Evolutionary conservation across 768 basidiomycete species (phyloP).

Genomic region (Leucocoprinus birnbaumii): DNA sequence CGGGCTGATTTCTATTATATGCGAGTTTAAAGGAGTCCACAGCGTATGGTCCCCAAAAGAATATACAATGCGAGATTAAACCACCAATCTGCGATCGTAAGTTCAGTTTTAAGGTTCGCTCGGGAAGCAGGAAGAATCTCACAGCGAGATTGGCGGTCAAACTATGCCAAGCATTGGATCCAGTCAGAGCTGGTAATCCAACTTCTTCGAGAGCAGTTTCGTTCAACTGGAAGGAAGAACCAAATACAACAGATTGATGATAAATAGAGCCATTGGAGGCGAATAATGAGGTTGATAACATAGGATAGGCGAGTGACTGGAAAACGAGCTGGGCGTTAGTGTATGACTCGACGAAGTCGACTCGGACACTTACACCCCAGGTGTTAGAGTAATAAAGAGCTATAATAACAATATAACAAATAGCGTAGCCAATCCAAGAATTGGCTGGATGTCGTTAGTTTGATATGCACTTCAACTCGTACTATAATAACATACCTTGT

Average conservation of each 20-base stretch:
- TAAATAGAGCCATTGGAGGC: slow-evolving; percentile 52
- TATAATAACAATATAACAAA: slow-evolving; percentile 53
- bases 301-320: slow-evolving; percentile 51
- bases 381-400: slow-evolving; percentile 61
- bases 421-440: slow-evolving; percentile 49
- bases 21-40: slow-evolving; percentile 48
- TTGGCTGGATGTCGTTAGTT: slow-evolving; percentile 32
- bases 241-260: slow-evolving; percentile 52
- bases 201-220: slow-evolving; percentile 48
- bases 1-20: slow-evolving; percentile 41
- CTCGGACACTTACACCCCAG: slow-evolving; percentile 44
- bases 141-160: slow-evolving; percentile 47
- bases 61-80: slow-evolving; percentile 49
- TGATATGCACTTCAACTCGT: not conserved
- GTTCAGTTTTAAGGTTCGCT: not conserved
- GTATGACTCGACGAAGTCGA: not conserved
- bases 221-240: slow-evolving; percentile 47
- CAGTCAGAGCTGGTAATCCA: slow-evolving; percentile 46
- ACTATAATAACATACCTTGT: slow-evolving; percentile 38
- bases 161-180: slow-evolving; percentile 52
- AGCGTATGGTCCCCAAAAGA: slow-evolving; percentile 58
- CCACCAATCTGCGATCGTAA: slow-evolving; percentile 46
- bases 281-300: slow-evolving; percentile 60
- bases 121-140: slow-evolving; percentile 11
- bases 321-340: not conserved